Evolutionary conservation across 2,329 filamentous ascomycete genomes (phyloP), one percentile per base, ranked within the genome.

Genomic region (Fusarium subglutinans): DNA sequence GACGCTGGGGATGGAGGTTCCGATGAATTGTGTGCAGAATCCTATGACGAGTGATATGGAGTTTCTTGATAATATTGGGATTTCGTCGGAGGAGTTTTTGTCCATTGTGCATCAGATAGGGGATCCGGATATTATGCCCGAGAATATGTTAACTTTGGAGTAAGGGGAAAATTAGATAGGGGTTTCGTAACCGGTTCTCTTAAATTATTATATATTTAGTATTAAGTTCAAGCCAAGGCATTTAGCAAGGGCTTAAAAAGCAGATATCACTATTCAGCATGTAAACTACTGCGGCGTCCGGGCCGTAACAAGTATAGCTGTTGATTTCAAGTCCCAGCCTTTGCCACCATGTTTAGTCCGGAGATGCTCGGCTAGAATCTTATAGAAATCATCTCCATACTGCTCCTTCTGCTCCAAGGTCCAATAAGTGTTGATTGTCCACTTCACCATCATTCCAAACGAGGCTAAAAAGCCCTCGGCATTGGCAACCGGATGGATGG

Each of bases 11-110:
- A 55, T 76, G 30, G 57, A 63, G 17, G 37, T 67, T 22, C 30
- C 66, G 2, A 30, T 70, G 48, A 43, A 68, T 20, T 66, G 60
- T 14, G 44, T 65, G 2, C 70, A 60, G 24, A 55, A 66, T 17
- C 70, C 65, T 18, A 45, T 64, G 26, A 70, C 69, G 9, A 77
- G 51, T n/a, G 78, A 78, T 59, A 73, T 79, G 33, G 79, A 81
- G 28, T 79, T 83, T 37, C 72, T 84, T 14, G 80, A 82, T 15
- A 79, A 77, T 41, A 80, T 84, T 64, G 83, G 83, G 0, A 83
- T 83, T 24, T 84, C 82, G 0, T 83, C 81, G 0, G 78, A 81
- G 40, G 82, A 83, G n/a, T 83, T 84, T 41, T 63, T 83, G 15
- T 77, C 78, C 1, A 82, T 84, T 14, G 79, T 83, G 18, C 75